Base-by-base conservation (phyloP, 305 asterid species). In the Solanum aculeatissimum region DNA sequence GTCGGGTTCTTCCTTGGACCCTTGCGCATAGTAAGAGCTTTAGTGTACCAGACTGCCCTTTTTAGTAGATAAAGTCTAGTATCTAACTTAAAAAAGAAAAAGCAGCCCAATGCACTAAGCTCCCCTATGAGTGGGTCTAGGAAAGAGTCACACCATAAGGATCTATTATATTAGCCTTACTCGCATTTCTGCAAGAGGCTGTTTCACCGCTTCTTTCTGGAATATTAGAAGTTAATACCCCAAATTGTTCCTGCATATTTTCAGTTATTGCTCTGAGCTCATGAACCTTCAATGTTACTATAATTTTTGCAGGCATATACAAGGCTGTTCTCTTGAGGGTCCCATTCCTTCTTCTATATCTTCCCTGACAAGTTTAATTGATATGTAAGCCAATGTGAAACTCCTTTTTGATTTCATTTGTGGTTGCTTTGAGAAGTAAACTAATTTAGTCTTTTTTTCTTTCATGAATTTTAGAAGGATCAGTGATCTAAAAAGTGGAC, bases 241-340 rank as follows among this genome's bases (percentile, higher is more conserved):
- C 29, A 23, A 85, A 53, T 1, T 42, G 4, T 60, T 60, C 38
- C 57, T 38, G 43, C 55, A 81, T 60, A 60, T 60, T 63, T 29
- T 25, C 77, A 49, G 21, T 45, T 18, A 27, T 49, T 63, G 35
- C 38, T 16, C 42, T 35, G 54, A 65, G 81, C 42, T 83, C 51
- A 58, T 69, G 69, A 66, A 47, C 83, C 38, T 82, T 83, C 42
- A 83, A 87, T 35, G 53, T 55, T 79, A 79, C 32, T 66, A 69
- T 84, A 49, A 60, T 85, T 83, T 77, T 83, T 81, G 54, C 93
- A 97, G 98, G 92, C 98, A 94, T 88, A 92, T 97, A 32, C 97
- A 95, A 89, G 99, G 99, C 80, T 94, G 97, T 89, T 91, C 94
- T 66, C 95, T 96, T 35, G 84, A 89, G 88, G 99, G 98, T 72